Percentiles rank a stretch among this genome's conserved stretches.
phyloP scores from a whole-genome alignment of 257 asterid species.

The Leonotis leonurus region DNA sequence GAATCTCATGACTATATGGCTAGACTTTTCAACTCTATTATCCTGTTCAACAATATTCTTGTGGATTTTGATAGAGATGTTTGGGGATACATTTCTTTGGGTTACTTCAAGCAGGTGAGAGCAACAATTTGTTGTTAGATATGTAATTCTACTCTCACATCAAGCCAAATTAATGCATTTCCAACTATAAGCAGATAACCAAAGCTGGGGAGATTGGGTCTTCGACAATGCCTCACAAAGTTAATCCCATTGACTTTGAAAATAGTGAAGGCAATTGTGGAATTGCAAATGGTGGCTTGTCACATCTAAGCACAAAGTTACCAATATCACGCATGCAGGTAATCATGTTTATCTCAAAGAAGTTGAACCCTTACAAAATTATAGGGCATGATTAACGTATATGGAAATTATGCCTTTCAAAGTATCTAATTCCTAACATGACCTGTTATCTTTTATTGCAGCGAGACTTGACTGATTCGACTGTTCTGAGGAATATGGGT shows the following conservation, averaged over 20 bases:
- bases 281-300: slow-evolving; percentile 57
- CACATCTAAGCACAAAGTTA: slow-evolving; percentile 65
- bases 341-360: neutral
- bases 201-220: slow-evolving; percentile 91
- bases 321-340: slow-evolving; percentile 96
- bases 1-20: slow-evolving; percentile 94
- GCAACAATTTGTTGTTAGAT: neutral
- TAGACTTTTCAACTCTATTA: slow-evolving; percentile 54
- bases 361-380: neutral
- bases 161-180: neutral
- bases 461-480: slow-evolving; percentile 90
- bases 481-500: slow-evolving; percentile 85
- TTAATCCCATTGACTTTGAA: slow-evolving; percentile 88
- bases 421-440: neutral
- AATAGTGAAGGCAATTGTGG: slow-evolving; percentile 87
- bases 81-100: slow-evolving; percentile 85
- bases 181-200: slow-evolving; percentile 46
- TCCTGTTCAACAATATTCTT: slow-evolving; percentile 72
- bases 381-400: neutral
- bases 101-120: slow-evolving; percentile 77
- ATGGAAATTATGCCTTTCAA: neutral
- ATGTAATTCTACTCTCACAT: neutral
- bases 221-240: slow-evolving; percentile 95
- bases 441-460: slow-evolving; percentile 22
- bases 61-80: slow-evolving; percentile 68